Conservation (phyloP, 352 stramenopile genomes). For the Blastocystis sp. region DNA sequence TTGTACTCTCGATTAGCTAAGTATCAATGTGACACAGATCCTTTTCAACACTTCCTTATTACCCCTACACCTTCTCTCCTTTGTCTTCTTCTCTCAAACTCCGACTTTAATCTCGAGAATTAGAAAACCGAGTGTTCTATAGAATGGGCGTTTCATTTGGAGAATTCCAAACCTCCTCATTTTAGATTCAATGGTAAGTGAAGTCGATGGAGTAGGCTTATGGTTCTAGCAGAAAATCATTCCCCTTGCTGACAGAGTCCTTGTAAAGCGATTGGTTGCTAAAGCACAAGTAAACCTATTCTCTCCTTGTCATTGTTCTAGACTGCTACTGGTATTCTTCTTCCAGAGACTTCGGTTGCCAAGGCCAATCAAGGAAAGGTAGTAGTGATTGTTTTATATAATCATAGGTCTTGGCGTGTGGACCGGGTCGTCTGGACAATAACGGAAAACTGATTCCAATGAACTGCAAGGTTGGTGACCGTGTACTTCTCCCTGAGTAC, state of each 20-base stretch:
- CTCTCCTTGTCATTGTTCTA: not conserved
- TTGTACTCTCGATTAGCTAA: not conserved
- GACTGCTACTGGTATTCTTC: slow-evolving; percentile 60
- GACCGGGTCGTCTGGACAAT: slow-evolving; percentile 49
- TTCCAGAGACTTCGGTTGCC: slow-evolving; percentile 57
- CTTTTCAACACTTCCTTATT: not conserved
- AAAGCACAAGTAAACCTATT: slow-evolving; percentile 11
- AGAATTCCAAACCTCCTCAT: not conserved
- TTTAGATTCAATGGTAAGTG: slow-evolving; percentile 12
- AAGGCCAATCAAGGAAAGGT: slow-evolving; percentile 57
- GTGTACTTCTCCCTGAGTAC: slow-evolving; percentile 60
- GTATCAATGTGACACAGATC: not conserved
- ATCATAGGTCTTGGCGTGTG: slow-evolving; percentile 49
- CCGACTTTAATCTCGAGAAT: no score
- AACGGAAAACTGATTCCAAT: slow-evolving; percentile 62
- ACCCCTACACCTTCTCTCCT: no score
- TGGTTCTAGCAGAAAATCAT: slow-evolving; percentile 54
- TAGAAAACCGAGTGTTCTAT: not conserved
- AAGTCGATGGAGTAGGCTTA: not conserved
- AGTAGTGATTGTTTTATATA: not conserved
- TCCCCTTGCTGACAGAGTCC: slow-evolving; percentile 58
- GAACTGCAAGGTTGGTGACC: slow-evolving; percentile 62
- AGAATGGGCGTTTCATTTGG: slow-evolving; percentile 52
- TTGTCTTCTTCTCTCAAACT: no score
- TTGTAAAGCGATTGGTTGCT: slow-evolving; percentile 60